Conservation (phyloP, 2,329 filamentous ascomycete species). For the Aspergillus spinulosporus region DNA sequence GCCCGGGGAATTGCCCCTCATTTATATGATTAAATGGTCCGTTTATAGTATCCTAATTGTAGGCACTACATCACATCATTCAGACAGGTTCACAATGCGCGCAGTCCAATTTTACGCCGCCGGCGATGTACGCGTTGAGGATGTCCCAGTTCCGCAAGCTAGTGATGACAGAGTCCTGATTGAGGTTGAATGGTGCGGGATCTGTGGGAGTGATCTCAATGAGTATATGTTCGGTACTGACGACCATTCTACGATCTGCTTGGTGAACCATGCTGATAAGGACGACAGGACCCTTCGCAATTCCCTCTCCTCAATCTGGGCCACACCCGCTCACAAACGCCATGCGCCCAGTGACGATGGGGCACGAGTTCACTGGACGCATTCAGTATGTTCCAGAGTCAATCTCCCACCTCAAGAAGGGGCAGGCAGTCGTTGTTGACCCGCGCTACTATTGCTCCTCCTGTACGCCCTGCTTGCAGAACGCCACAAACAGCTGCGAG, state of each 20-base stretch:
- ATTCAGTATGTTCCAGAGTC: slow-evolving; percentile 6
- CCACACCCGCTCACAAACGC: slow-evolving; percentile 14
- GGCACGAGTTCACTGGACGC: slow-evolving; percentile 18
- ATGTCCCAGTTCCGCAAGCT: slow-evolving; percentile 2
- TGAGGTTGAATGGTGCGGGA: slow-evolving; percentile 19
- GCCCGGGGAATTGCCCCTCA: no score
- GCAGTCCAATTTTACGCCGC: slow-evolving; percentile 16
- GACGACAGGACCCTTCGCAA: slow-evolving; percentile 10
- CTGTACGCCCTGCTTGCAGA: slow-evolving; percentile 10
- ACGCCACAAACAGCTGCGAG: slow-evolving; percentile 16
- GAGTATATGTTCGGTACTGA: slow-evolving; percentile 13
- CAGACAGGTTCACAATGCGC: slow-evolving; percentile 8
- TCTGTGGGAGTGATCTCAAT: slow-evolving; percentile 18
- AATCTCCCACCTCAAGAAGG: background rate
- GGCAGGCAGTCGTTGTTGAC: slow-evolving; percentile 17
- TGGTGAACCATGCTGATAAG: background rate
- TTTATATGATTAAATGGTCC: no score
- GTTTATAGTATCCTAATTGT: no score
- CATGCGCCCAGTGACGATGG: slow-evolving; percentile 14
- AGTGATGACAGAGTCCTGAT: slow-evolving; percentile 12
- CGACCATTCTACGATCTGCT: no score
- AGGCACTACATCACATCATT: background rate
- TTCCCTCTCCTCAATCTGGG: slow-evolving; percentile 8
- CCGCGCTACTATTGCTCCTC: slow-evolving; percentile 16
- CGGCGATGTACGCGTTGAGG: slow-evolving; percentile 15